These are phyloP conservation scores for Stachybotrys elegans DNA, from an alignment of 2,329 filamentous ascomycete species.

Conservation along the genomic window DNA sequence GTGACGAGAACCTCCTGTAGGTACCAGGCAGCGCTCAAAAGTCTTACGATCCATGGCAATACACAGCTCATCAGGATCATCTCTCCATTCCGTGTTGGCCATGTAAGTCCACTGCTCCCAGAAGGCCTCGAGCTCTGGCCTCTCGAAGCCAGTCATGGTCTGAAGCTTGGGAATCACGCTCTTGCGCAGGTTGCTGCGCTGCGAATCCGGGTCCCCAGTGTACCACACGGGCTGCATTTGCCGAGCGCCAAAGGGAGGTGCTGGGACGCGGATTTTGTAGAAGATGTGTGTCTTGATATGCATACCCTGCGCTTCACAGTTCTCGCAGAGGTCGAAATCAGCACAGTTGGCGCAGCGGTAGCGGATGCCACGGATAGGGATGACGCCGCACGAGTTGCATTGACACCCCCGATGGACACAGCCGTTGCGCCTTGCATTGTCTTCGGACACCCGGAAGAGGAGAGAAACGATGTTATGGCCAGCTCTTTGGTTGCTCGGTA, in stretches of 20 bases:
- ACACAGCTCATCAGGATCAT: conserved; percentile 71
- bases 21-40: conserved; percentile 86
- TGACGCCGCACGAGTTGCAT: conserved; percentile 83
- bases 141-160: conserved; percentile 72
- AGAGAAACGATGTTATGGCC: conserved; percentile 81
- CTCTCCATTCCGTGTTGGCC: conserved; percentile 77
- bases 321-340: conserved; percentile 93
- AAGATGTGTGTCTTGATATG: conserved; percentile 93
- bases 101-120: conserved; percentile 98
- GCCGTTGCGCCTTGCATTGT: conserved; percentile 80
- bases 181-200: conserved; percentile 62
- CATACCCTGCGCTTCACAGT: conserved; percentile 73
- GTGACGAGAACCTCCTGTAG: conserved; percentile 73
- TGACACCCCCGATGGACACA: conserved; percentile 90
- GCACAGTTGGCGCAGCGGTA: conserved; percentile 95
- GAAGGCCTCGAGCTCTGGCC: conserved; percentile 82
- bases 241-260: conserved; percentile 75
- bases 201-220: conserved; percentile 74
- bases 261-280: conserved; percentile 89
- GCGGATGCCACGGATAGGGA: conserved; percentile 85
- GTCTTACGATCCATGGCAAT: conserved; percentile 88
- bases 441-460: conserved; percentile 88
- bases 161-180: conserved; percentile 63
- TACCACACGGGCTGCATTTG: conserved; percentile 83
- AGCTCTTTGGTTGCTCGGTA: conserved; percentile 40